A percentile compares a stretch with the other conserved stretches of the same genome.
phyloP scores from a whole-genome alignment of 345 rosid species.

The Lepidium africanum region DNA sequence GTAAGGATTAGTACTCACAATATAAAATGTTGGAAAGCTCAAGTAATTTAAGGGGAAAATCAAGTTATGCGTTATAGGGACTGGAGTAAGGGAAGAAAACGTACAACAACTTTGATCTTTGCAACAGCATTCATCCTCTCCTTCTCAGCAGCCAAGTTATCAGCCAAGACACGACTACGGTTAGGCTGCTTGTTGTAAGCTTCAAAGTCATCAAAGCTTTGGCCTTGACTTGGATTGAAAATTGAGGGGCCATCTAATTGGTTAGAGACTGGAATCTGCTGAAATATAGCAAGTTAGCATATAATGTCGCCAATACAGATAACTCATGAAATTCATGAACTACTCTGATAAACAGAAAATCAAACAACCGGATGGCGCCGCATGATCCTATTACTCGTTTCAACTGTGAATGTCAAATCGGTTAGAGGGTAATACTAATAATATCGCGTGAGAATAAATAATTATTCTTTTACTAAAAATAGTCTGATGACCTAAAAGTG shows the following conservation, averaged over 20 bases:
- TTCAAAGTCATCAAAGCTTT: conserved; percentile 85
- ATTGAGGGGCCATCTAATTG: conserved; percentile 53
- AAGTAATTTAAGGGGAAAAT: background rate
- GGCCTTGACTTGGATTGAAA: conserved; percentile 57
- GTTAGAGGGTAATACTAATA: background rate
- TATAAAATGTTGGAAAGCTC: background rate
- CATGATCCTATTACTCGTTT: background rate
- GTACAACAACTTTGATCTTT: conserved; percentile 98
- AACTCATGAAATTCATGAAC: background rate
- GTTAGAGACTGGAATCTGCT: conserved; percentile 58
- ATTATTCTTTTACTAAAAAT: conserved; percentile 13
- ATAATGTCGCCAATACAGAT: background rate
- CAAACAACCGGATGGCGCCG: background rate
- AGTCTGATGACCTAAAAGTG: conserved; percentile 1
- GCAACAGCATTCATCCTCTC: conserved; percentile 85
- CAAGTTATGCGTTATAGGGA: background rate
- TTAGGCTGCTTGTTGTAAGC: conserved; percentile 60
- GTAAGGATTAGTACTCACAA: background rate
- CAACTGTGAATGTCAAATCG: background rate
- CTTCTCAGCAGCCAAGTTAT: conserved; percentile 78
- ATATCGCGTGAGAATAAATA: background rate
- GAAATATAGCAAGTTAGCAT: conserved; percentile 10
- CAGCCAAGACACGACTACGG: conserved; percentile 58
- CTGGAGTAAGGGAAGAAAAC: conserved; percentile 19
- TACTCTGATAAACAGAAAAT: background rate